Percentiles rank a stretch among this genome's conserved stretches.
Conservation (phyloP, 345 rosid genomes). For the Anastatica hierochuntica region DNA sequence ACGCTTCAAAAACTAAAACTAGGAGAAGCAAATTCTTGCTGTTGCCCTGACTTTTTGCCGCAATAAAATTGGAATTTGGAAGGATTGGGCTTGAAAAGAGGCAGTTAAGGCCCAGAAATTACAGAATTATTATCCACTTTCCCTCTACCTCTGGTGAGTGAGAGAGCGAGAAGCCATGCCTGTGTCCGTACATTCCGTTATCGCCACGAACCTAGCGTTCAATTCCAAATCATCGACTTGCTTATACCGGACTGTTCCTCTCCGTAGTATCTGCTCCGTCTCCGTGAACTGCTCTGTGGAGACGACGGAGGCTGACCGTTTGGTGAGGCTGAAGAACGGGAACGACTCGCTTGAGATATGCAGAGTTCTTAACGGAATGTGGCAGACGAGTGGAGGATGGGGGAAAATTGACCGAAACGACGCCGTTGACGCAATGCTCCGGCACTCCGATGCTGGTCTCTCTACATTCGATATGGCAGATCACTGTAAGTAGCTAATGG, state of each 20-base stretch:
- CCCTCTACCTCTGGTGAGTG: neutral
- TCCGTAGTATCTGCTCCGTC: slow-evolving; percentile 13
- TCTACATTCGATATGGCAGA: slow-evolving; percentile 98
- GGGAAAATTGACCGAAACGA: slow-evolving; percentile 69
- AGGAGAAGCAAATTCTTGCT: too few relatives aligned
- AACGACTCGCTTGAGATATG: slow-evolving; percentile 75
- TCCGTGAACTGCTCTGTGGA: slow-evolving; percentile 43
- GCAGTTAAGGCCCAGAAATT: neutral
- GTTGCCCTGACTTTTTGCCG: too few relatives aligned
- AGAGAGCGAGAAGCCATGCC: slow-evolving; percentile 16
- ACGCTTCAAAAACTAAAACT: too few relatives aligned
- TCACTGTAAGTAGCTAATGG: slow-evolving; percentile 47
- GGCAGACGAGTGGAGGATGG: slow-evolving; percentile 95
- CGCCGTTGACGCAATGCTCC: slow-evolving; percentile 82
- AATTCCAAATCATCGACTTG: slow-evolving; percentile 4
- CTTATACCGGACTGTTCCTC: neutral
- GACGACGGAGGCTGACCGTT: slow-evolving; percentile 28
- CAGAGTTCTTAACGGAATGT: slow-evolving; percentile 82
- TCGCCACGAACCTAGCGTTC: slow-evolving; percentile 25
- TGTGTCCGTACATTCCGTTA: slow-evolving; percentile 24
- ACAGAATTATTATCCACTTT: neutral
- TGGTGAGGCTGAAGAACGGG: slow-evolving; percentile 55
- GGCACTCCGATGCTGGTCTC: slow-evolving; percentile 70
- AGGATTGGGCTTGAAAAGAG: neutral
- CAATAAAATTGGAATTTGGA: too few relatives aligned